Evolutionary conservation across 352 stramenopile genomes (phyloP).

Genomic region (Pythium inflatum): DNA sequence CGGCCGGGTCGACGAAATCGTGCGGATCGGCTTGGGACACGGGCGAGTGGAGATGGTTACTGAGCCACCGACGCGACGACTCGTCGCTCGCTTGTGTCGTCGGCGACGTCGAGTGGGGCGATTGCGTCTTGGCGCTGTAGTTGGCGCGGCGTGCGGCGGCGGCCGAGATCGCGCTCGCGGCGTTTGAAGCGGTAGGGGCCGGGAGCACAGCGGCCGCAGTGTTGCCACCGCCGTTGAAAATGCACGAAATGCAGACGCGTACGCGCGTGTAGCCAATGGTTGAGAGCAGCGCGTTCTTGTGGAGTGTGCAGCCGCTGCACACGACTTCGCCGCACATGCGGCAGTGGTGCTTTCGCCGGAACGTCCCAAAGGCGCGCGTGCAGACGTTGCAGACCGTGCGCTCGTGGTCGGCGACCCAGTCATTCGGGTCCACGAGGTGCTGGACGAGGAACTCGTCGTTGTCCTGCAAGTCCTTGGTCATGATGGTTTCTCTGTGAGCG

Average conservation of each 20-base stretch:
- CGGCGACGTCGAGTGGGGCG: slow-evolving; percentile 30
- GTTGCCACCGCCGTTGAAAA: slow-evolving; percentile 52
- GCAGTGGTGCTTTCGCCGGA: slow-evolving; percentile 88
- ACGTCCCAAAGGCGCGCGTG: slow-evolving; percentile 75
- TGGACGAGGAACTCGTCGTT: slow-evolving; percentile 67
- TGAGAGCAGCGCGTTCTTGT: slow-evolving; percentile 67
- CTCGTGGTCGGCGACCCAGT: slow-evolving; percentile 81
- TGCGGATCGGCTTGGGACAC: slow-evolving; percentile 46
- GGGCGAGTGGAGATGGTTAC: slow-evolving; percentile 68
- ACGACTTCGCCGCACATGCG: slow-evolving; percentile 86
- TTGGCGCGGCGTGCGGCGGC: slow-evolving; percentile 6
- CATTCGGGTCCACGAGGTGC: slow-evolving; percentile 69
- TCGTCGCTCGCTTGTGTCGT: slow-evolving; percentile 41
- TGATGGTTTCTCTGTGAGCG: slow-evolving; percentile 31
- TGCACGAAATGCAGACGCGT: slow-evolving; percentile 79
- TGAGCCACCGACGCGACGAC: slow-evolving; percentile 54
- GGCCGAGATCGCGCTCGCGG: background rate
- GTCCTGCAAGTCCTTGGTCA: slow-evolving; percentile 39
- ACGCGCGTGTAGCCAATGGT: slow-evolving; percentile 64
- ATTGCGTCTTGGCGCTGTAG: slow-evolving; percentile 21
- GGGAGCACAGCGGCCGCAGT: background rate
- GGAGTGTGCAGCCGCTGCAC: slow-evolving; percentile 78
- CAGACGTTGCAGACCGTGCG: slow-evolving; percentile 77
- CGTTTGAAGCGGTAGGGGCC: background rate
- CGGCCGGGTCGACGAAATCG: slow-evolving; percentile 42